Base-by-base conservation (phyloP, 306 rosid genomes). In the Neltuma alba region DNA sequence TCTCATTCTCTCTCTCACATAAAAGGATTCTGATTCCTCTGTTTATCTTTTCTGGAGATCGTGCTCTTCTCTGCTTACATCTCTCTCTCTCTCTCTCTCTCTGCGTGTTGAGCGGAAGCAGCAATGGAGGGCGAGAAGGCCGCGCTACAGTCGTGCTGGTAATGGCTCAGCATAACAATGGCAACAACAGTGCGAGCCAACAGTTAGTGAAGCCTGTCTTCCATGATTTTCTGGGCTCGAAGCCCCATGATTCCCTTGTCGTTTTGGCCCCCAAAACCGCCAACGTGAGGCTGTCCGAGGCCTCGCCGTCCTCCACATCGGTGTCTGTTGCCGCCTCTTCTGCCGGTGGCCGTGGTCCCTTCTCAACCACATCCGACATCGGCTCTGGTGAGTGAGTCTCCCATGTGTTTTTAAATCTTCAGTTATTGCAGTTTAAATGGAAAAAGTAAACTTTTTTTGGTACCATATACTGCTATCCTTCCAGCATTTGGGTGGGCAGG, bases 141-240 rank as follows among this genome's bases (percentile, higher is more conserved):
- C 77, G 61, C 68, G 61, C 60, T 30, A 84, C 85, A 91, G 91
- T 82, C 60, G 47, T 80, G 62, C 84, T 83, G 78, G 85, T 77
- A 84, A 89, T 89, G 94, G 92, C 92, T 78, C 92, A 86, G 75
- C 86, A 85, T 71, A 75, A 60, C 84, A 88, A 70, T 80, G 79
- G 41, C 84, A 70, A 40, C 86, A 79, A 50, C 40, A 83, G 18
- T 77, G 21, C 76, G 4, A 75, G 48, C 75, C 85, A 83, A 9
- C 88, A 85, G 55, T 66, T 73, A 10, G 74, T 75, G 64, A 90
- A 88, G 12, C 91, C 94, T 0, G 84, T 89, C 1, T 92, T 92
- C 62, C 99, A 91, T 84, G 98, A 95, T 75, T 95, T 95, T 86
- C 87, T 94, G 34, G 99, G 95, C 79, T 87, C 83, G 89, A 92